Percentiles rank a stretch among this genome's conserved stretches.
phyloP scores from a whole-genome alignment of 179 eudicot genomes.

The Spinacia oleracea region DNA sequence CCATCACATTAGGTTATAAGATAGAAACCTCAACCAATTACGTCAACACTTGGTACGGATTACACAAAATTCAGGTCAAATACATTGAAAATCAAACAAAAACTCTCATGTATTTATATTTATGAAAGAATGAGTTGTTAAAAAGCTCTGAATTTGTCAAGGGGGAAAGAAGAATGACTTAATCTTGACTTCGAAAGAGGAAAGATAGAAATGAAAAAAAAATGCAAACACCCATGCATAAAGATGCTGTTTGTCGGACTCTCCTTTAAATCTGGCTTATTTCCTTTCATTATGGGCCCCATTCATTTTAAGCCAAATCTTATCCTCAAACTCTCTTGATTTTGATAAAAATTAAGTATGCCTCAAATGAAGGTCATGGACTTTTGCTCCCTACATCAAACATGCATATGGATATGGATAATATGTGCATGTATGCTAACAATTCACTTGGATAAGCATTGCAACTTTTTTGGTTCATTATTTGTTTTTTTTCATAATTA shows the following conservation, averaged over 20 bases:
- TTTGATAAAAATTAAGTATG: background rate
- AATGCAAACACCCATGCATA: conserved; percentile 25
- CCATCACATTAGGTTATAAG: no score
- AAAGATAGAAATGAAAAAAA: background rate
- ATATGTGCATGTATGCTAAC: background rate
- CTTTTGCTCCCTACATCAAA: conserved; percentile 17
- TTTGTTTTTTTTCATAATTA: background rate
- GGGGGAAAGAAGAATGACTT: background rate
- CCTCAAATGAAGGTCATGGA: conserved; percentile 17
- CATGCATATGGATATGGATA: conserved; percentile 12
- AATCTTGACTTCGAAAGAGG: conserved; percentile 8
- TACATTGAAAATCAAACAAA: no score
- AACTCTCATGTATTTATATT: background rate
- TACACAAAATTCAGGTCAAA: no score
- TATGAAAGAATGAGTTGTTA: background rate
- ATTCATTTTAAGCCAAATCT: conserved; percentile 13
- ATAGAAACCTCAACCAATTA: no score
- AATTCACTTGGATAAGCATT: conserved; percentile 8
- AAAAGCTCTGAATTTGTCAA: background rate
- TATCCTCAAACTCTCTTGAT: conserved; percentile 25
- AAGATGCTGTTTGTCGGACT: conserved; percentile 38
- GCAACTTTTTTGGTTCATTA: background rate
- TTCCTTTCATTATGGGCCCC: conserved; percentile 21
- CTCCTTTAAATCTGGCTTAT: conserved; percentile 3
- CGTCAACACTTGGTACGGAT: no score